Evolutionary conservation across 805 yeast species (phyloP).

Genomic region (Ogataea nitratoaversa): DNA sequence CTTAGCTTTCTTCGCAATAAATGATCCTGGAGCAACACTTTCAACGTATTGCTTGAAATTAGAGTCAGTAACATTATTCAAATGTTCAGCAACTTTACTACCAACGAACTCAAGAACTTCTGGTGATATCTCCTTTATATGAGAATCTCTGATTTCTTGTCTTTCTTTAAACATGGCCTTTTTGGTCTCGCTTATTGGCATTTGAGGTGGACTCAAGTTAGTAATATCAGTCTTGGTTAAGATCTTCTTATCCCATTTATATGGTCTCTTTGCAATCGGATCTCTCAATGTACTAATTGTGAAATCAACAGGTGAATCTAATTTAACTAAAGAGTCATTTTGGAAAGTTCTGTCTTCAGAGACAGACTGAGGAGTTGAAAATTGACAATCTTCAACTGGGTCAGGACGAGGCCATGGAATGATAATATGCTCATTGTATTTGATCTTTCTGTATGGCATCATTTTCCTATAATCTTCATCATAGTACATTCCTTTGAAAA

Average conservation of each 20-base stretch:
- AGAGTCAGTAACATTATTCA: slow-evolving; percentile 30
- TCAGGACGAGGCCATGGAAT: slow-evolving; percentile 91
- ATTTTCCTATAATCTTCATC: slow-evolving; percentile 69
- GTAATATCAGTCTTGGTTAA: slow-evolving; percentile 61
- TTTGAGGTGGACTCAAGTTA: slow-evolving; percentile 61
- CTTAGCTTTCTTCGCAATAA: slow-evolving; percentile 14
- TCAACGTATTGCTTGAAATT: slow-evolving; percentile 28
- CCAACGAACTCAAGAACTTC: slow-evolving; percentile 45
- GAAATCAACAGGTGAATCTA: slow-evolving; percentile 65
- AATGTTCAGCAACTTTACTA: slow-evolving; percentile 33
- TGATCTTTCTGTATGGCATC: slow-evolving; percentile 75
- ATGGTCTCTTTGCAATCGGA: slow-evolving; percentile 56
- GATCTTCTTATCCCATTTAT: slow-evolving; percentile 50
- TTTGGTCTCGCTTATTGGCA: slow-evolving; percentile 70
- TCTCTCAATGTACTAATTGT: slow-evolving; percentile 62
- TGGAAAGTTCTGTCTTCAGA: slow-evolving; percentile 73
- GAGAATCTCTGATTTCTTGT: slow-evolving; percentile 39
- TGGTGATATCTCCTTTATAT: slow-evolving; percentile 35
- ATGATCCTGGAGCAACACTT: slow-evolving; percentile 21
- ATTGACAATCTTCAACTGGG: slow-evolving; percentile 47
- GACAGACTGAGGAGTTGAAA: slow-evolving; percentile 51
- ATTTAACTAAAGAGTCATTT: slow-evolving; percentile 59
- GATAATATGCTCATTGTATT: slow-evolving; percentile 60
- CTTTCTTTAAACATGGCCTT: slow-evolving; percentile 58
- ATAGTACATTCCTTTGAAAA: slow-evolving; percentile 63